Base-by-base conservation (phyloP, 2,329 filamentous ascomycete species). In the Lachnellula subtilissima region DNA sequence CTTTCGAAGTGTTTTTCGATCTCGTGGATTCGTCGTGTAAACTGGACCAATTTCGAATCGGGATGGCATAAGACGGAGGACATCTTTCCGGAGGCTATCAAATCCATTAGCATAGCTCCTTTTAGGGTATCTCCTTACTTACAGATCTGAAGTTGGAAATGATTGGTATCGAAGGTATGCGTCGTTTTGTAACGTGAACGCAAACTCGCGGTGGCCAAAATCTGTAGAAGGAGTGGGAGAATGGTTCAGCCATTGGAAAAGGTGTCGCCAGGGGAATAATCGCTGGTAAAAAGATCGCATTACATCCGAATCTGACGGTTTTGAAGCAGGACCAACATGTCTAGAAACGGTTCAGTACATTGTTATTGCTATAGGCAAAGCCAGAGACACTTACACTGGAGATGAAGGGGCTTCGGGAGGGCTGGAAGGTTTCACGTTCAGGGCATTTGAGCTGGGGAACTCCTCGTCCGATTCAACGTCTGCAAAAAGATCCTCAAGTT, bases 41-140 rank as follows among this genome's bases (percentile, higher is more conserved):
- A 97, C 88, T n/a, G 94, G 94, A 0, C 94, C 94, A 66, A 99
- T 97, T 78, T 99, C 94, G 76, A 99, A 97, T 73, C 94, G 91
- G 1, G 89, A 89, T 3, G 94, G 94, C 68, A 95, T 90, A 64
- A 93, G 83, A 46, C 86, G 85, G 4, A 99, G 78, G 53, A 97
- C 90, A 65, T 97, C 91, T 73, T 96, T 97, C 37, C 92, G 90
- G 43, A 99, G 83, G 1, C 87, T 90, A 49, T 14, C 48, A 2
- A 15, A 25, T 17, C 9, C 19, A 48, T 68, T 64, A 69, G 65
- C 36, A 54, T n/a, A 43, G 12, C 47, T 42, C 36, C 15, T n/a
- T 8, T 4, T 17, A 36, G 11, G 15, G 9, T 35, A 23, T 11
- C 17, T 28, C 22, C 5, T 25, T 52, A 67, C 79, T 66, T 70